Evolutionary conservation across 208 protist species (phyloP).

Genomic region (Blechomonas ayalai): DNA sequence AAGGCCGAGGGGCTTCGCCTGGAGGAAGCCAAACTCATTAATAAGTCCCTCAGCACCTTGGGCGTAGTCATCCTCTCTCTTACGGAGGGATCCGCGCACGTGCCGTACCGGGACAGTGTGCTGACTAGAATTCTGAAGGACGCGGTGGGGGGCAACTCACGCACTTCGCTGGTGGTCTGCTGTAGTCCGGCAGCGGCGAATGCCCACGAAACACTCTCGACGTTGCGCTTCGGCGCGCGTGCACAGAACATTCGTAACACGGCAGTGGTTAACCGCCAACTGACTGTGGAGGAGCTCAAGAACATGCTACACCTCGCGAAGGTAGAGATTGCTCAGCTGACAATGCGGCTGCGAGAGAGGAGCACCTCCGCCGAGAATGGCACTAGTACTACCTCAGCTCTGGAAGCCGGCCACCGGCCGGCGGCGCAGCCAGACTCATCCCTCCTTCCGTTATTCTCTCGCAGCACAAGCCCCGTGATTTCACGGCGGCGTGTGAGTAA

Average conservation of each 20-base stretch:
- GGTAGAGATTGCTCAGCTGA: constrained; percentile 41
- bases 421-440: no score
- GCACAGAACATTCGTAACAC: constrained; percentile 84
- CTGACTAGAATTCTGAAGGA: constrained; percentile 85
- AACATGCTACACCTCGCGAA: constrained; percentile 62
- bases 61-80: constrained; percentile 81
- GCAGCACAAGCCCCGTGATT: no score
- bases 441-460: no score
- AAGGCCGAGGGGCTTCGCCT: constrained; percentile 70
- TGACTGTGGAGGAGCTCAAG: constrained; percentile 67
- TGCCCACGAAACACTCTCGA: constrained; percentile 82
- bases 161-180: constrained; percentile 87
- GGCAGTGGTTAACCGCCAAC: constrained; percentile 69
- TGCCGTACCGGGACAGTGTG: constrained; percentile 87
- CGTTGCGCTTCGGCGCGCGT: constrained; percentile 77
- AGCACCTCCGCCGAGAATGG: not conserved
- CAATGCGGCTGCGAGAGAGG: not conserved
- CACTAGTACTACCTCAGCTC: not conserved
- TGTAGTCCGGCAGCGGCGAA: constrained; percentile 76
- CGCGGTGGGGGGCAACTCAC: constrained; percentile 84
- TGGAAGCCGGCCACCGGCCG: not conserved
- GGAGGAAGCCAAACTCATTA: constrained; percentile 92
- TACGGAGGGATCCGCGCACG: constrained; percentile 52
- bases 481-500: no score
- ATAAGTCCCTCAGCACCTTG: constrained; percentile 84